These are phyloP conservation scores for Termitomyces sp. DNA, from an alignment of 1,284 basidiomycete genomes.

Conservation along the genomic window DNA sequence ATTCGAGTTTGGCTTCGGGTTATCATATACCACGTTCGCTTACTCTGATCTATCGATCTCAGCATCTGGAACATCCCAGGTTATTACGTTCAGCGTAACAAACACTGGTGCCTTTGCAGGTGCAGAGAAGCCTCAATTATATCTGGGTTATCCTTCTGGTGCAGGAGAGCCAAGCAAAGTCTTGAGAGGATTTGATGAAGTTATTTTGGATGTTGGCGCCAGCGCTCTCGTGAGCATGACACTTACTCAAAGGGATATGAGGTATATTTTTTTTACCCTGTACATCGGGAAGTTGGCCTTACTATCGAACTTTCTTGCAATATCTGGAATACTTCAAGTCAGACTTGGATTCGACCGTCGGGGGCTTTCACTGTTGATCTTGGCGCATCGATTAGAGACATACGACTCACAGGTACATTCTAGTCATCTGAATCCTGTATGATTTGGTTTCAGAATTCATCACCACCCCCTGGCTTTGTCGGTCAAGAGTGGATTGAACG, in stretches of 20 bases:
- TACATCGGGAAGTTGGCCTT: background rate
- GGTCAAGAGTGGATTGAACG: too few relatives aligned
- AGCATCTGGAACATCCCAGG: conserved; percentile 27
- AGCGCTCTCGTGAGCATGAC: conserved; percentile 29
- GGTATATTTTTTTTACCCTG: conserved; percentile 22
- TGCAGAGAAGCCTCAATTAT: conserved; percentile 51
- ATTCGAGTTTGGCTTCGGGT: conserved; percentile 75
- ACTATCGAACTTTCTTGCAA: background rate
- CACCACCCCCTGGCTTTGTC: too few relatives aligned
- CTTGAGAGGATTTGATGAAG: conserved; percentile 52
- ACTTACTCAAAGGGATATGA: conserved; percentile 33
- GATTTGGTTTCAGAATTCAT: too few relatives aligned
- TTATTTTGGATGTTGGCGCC: conserved; percentile 28
- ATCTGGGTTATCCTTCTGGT: conserved; percentile 43
- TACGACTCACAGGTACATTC: conserved; percentile 26
- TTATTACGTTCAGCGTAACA: conserved; percentile 44
- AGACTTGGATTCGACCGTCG: conserved; percentile 31
- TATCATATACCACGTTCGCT: conserved; percentile 73
- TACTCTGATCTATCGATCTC: conserved; percentile 48
- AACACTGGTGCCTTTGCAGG: conserved; percentile 51
- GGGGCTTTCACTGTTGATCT: conserved; percentile 33
- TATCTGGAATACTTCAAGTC: conserved; percentile 22
- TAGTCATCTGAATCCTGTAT: background rate
- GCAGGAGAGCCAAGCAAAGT: conserved; percentile 45
- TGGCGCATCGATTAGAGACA: conserved; percentile 34